Evolutionary conservation across 2,329 filamentous ascomycete genomes (phyloP).

Genomic region (Ophiocordyceps camponoti-floridani): DNA sequence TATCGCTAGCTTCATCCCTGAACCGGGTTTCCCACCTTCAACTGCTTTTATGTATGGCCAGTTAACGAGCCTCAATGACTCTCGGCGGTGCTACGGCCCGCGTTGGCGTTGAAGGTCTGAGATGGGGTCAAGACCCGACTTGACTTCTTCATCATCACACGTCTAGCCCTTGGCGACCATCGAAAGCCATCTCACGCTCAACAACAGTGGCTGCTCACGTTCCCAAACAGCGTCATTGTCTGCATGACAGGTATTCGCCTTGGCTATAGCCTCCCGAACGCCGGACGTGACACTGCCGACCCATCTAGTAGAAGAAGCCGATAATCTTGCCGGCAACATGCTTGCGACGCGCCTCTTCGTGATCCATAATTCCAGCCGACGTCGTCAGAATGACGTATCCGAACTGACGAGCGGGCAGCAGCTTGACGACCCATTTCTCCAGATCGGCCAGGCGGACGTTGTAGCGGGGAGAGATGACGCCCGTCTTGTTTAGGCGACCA

Average conservation of each 20-base stretch:
- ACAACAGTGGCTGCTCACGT: neutral
- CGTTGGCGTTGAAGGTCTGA: neutral
- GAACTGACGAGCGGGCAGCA: slow-evolving; percentile 98
- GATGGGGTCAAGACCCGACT: neutral
- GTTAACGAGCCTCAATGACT: too few species aligned
- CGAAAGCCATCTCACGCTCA: neutral
- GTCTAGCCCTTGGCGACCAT: neutral
- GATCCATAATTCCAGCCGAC: slow-evolving; percentile 99
- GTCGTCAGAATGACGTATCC: slow-evolving; percentile 98
- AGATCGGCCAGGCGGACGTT: slow-evolving; percentile 95
- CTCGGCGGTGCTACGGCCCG: too few species aligned
- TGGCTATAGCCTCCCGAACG: slow-evolving; percentile 11
- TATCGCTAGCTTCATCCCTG: neutral
- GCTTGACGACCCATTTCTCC: slow-evolving; percentile 99
- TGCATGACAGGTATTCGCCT: neutral
- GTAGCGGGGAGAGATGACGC: slow-evolving; percentile 98
- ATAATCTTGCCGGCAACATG: slow-evolving; percentile 99
- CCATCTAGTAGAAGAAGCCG: slow-evolving; percentile 89
- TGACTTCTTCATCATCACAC: neutral
- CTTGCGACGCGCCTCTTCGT: slow-evolving; percentile 98
- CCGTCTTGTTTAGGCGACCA: slow-evolving; percentile 95
- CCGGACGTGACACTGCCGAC: slow-evolving; percentile 16
- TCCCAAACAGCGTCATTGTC: neutral
- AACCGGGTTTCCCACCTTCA: too few species aligned
- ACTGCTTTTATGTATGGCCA: too few species aligned